Base-by-base conservation (phyloP, 305 asterid species). In the Fraxinus sp. region DNA sequence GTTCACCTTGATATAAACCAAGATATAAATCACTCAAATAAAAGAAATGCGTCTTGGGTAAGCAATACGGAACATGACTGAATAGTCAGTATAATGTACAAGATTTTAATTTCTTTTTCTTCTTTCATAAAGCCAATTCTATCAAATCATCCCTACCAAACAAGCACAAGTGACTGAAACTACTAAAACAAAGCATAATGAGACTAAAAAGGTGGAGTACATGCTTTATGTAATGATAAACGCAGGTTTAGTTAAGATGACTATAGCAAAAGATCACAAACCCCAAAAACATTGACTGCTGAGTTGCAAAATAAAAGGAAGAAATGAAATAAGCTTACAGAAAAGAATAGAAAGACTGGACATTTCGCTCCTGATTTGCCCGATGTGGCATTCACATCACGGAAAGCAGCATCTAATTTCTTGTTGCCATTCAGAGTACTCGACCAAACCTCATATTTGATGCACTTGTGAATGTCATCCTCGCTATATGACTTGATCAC, bases 391-490 rank as follows among this genome's bases (percentile, higher is more conserved):
- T 87, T 92, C n/a, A 90, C 92, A 71, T 89, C 96, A 43, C 82
- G 83, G 79, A 86, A 91, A 83, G 92, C 93, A 86, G 89, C 80
- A 75, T 90, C 92, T 37, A 92, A 37, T 84, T 92, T 92, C 90
- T 81, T 89, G 76, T 92, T 92, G 22, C 97, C 95, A 77, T 86
- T 89, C 1, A 85, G 93, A 55, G 97, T 92, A 82, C 97, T 92
- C 0, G 97, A 91, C 97, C 97, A 92, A 71, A 92, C 97, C 85
- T 89, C 89, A 75, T 91, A 91, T 74, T 92, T 92, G 83, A 92
- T 86, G 88, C 92, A 88, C 84, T 90, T 92, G 85, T 92, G 97
- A 82, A 92, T 20, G 72, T 91, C 90, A 35, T 92, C 95, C 82
- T 92, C 97, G 74, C 93, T 90, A 82, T 87, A 91, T 1, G 97